Evolutionary conservation across 148 eudicot species (phyloP).

Genomic region (Camellia japonica): DNA sequence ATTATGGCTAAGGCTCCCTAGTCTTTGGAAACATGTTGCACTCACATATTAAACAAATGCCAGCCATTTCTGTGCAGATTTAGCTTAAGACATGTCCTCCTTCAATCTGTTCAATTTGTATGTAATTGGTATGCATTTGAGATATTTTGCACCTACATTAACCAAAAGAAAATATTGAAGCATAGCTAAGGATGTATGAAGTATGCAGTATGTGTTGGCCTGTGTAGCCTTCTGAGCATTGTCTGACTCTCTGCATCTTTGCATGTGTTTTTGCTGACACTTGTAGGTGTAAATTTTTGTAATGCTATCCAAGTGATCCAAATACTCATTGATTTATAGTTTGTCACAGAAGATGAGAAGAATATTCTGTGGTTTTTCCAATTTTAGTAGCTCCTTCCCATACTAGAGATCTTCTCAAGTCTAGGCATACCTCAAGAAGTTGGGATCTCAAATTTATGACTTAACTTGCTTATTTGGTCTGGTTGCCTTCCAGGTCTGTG

Average conservation of each 20-base stretch:
- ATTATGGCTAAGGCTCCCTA: no score
- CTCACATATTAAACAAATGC: background rate
- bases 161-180: background rate
- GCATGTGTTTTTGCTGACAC: background rate
- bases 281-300: no score
- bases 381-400: no score
- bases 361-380: background rate
- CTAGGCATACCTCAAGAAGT: background rate
- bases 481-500: no score
- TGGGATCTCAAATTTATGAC: background rate
- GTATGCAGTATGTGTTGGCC: slow-evolving; percentile 4
- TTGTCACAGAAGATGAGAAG: no score
- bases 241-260: no score
- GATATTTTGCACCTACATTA: background rate
- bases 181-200: no score
- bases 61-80: background rate
- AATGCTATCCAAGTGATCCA: no score
- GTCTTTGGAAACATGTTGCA: no score
- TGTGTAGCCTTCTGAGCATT: slow-evolving; percentile 67
- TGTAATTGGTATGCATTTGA: background rate
- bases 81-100: background rate
- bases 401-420: no score
- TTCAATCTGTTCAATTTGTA: background rate
- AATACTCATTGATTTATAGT: no score
- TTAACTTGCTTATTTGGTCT: background rate